Percentiles rank a stretch among this genome's conserved stretches.
Evolutionary conservation across 768 basidiomycete species (phyloP).

Genomic region (Wakefieldia striispora): DNA sequence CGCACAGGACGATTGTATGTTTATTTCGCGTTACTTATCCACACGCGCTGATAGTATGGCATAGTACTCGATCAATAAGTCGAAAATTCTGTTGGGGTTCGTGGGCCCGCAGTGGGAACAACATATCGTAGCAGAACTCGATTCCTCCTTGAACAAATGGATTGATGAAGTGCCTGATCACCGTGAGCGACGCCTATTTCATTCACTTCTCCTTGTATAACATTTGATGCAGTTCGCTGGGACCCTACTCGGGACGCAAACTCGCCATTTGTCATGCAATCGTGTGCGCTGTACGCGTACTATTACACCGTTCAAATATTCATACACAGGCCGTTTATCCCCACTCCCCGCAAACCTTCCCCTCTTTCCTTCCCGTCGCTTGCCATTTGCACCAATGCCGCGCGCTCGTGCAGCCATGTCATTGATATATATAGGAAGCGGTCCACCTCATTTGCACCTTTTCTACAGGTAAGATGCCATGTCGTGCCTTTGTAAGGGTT

Average conservation of each 20-base stretch:
- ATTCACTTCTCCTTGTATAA: not conserved
- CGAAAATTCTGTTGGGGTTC: constrained; percentile 50
- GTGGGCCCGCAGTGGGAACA: constrained; percentile 58
- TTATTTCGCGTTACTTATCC: not conserved
- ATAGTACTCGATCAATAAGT: constrained; percentile 73
- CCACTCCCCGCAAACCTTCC: constrained; percentile 52
- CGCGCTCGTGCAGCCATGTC: constrained; percentile 71
- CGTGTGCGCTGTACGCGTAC: constrained; percentile 46
- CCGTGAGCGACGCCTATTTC: constrained; percentile 17
- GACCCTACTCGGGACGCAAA: constrained; percentile 40
- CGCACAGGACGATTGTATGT: constrained; percentile 59
- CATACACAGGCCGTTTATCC: constrained; percentile 79
- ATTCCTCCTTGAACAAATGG: constrained; percentile 79
- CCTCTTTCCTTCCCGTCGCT: constrained; percentile 57
- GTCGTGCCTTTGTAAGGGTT: not conserved
- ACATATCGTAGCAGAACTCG: constrained; percentile 66
- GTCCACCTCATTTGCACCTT: constrained; percentile 20
- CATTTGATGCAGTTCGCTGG: constrained; percentile 36
- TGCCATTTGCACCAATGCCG: constrained; percentile 85
- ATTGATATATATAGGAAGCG: constrained; percentile 54
- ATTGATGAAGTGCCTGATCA: constrained; percentile 61
- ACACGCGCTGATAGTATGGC: not conserved
- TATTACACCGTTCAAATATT: constrained; percentile 65
- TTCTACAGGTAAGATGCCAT: constrained; percentile 29
- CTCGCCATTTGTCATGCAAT: constrained; percentile 44